Evolutionary conservation across 73 alveolate genomes (phyloP), one percentile per base, ranked within the genome.

Genomic region (Diophrys sp.): DNA sequence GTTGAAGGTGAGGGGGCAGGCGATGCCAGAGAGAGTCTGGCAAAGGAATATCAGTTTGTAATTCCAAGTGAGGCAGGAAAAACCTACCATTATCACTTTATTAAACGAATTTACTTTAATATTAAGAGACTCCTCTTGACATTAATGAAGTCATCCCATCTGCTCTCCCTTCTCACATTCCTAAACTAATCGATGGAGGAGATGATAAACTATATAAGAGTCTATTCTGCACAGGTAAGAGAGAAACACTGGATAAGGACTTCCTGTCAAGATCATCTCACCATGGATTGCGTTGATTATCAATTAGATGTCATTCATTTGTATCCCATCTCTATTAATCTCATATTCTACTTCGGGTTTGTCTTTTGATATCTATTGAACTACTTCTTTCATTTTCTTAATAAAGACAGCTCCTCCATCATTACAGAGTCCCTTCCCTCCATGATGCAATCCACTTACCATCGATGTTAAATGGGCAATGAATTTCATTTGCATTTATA

Each of bases 211-310:
- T 54, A 0, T 83, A 55, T 54, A 83, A 83, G 31, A 77, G 87
- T 2, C 68, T 83, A 26, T 83, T 83, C 54, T 28, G 31, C 54
- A 54, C 62, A 32, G 44, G 67, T 27, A 56, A 67, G 29, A 55
- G 69, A 25, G 91, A 83, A 74, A 67, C 75, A 26, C 62, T 31
- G 53, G 91, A 83, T 31, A 25, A 70, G 27, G 91, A 83, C 74
- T 83, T 76, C 70, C 75, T 83, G 34, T 83, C 85, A 32, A 62
- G 91, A 69, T 30, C 69, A 31, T 44, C 62, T 44, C 62, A 44
- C 18, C 62, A 44, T 18, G 62, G 62, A 11, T 18, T 44, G 18
- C 5, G 62, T 11, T 44, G 62, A 44, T 44, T 44, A 44, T 11
- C 18, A 44, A 44, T 44, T 11, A 44, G 18, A 44, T 18, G 18